Conservation (phyloP, 768 basidiomycete genomes). For the Tylopilus felleus region DNA sequence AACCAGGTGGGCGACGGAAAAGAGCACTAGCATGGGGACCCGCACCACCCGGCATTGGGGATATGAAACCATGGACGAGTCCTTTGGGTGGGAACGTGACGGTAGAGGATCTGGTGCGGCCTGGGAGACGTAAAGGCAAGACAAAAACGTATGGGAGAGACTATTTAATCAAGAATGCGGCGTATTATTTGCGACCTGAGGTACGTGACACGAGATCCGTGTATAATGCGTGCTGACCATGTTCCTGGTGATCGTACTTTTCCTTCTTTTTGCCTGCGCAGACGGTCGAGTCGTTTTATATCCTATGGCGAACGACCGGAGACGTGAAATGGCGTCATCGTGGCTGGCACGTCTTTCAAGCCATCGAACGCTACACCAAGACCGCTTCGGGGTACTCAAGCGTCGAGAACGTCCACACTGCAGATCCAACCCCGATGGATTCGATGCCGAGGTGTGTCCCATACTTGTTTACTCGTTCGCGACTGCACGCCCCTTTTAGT, state of each 20-base stretch:
- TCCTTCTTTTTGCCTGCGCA: conserved; percentile 22
- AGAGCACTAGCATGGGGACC: conserved; percentile 29
- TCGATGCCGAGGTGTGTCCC: conserved; percentile 69
- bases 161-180: conserved; percentile 44
- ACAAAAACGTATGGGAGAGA: conserved; percentile 39
- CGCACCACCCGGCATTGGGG: conserved; percentile 50
- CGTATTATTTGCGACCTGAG: conserved; percentile 69
- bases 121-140: conserved; percentile 1
- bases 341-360: conserved; percentile 68
- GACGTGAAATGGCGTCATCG: conserved; percentile 66
- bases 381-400: conserved; percentile 61
- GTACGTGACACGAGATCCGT: conserved; percentile 35
- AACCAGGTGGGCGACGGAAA: neutral
- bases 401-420: conserved; percentile 43
- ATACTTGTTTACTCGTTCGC: neutral
- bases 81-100: conserved; percentile 4
- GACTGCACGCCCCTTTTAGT: conserved; percentile 22
- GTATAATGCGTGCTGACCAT: neutral
- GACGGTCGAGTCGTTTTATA: conserved; percentile 71
- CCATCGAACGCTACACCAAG: conserved; percentile 57
- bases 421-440: conserved; percentile 39
- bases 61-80: conserved; percentile 25
- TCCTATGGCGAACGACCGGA: conserved; percentile 69
- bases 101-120: neutral
- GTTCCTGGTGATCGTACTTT: neutral